Percentiles rank a stretch among this genome's conserved stretches.
Evolutionary conservation across 176 grass and related monocot species (phyloP).

Genomic region (Tillandsia fasciculata): DNA sequence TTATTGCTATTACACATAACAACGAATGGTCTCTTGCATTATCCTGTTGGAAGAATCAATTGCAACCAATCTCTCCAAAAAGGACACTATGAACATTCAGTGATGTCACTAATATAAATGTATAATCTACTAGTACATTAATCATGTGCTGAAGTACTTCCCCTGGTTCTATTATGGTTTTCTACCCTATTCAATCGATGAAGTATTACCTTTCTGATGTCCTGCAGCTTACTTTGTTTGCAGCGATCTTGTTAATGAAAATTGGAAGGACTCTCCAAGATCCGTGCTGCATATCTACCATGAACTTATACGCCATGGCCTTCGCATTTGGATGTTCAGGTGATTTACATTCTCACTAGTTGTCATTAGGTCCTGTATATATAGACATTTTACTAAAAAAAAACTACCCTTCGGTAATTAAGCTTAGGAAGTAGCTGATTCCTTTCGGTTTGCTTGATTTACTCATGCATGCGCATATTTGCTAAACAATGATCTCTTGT

Average conservation of each 20-base stretch:
- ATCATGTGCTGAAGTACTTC: no score
- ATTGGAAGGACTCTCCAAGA: conserved; percentile 67
- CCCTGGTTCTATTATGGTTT: no score
- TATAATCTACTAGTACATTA: no score
- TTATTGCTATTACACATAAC: background rate
- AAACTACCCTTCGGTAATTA: background rate
- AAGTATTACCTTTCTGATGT: conserved; percentile 21
- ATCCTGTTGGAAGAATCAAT: background rate
- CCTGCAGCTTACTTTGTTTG: conserved; percentile 17
- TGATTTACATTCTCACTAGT: conserved; percentile 26
- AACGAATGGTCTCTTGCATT: background rate
- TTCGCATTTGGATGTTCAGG: conserved; percentile 99
- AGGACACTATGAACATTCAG: background rate
- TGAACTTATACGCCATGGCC: conserved; percentile 73
- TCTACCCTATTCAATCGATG: background rate
- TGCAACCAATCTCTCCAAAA: background rate
- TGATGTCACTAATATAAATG: no score
- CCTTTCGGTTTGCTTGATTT: background rate
- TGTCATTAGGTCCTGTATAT: background rate
- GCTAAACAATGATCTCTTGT: background rate
- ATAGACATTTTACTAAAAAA: background rate
- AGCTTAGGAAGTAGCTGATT: background rate
- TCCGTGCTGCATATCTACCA: conserved; percentile 85
- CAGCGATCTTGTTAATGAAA: conserved; percentile 45
- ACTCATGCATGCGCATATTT: background rate